Percentiles rank a stretch among this genome's conserved stretches.
phyloP scores from a whole-genome alignment of 768 basidiomycete species.

The Termitomyces sp. region DNA sequence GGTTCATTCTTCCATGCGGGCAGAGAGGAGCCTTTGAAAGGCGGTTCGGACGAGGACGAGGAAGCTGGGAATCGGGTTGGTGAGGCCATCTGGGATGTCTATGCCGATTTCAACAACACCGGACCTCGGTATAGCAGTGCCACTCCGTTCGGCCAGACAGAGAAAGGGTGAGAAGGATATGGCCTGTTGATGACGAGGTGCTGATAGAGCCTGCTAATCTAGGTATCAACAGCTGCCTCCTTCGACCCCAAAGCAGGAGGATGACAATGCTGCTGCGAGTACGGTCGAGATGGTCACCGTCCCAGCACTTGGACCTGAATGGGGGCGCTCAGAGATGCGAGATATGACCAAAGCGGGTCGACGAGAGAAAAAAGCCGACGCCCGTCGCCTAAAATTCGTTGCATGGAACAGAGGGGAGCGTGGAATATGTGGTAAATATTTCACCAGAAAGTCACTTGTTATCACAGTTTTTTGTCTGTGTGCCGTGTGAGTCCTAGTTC shows the following conservation, averaged over 20 bases:
- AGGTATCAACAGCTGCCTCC: constrained; percentile 47
- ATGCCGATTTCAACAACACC: constrained; percentile 85
- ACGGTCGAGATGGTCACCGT: constrained; percentile 90
- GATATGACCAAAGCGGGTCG: constrained; percentile 72
- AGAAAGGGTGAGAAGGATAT: constrained; percentile 38
- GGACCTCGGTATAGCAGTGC: constrained; percentile 75
- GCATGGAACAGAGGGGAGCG: constrained; percentile 76
- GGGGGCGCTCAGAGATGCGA: constrained; percentile 75
- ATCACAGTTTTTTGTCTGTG: constrained; percentile 64
- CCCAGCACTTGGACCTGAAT: constrained; percentile 88
- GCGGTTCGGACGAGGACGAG: constrained; percentile 71
- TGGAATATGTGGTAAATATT: constrained; percentile 78
- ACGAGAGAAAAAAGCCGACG: constrained; percentile 55
- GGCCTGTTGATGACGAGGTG: not conserved
- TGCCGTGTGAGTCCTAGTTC: constrained; percentile 39
- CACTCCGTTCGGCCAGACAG: constrained; percentile 42
- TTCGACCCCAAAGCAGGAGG: constrained; percentile 33
- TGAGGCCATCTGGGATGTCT: constrained; percentile 70
- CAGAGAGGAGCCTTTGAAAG: constrained; percentile 74
- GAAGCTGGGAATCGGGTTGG: constrained; percentile 28
- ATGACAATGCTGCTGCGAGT: constrained; percentile 27
- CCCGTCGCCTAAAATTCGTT: constrained; percentile 58
- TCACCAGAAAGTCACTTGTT: constrained; percentile 69
- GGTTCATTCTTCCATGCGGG: constrained; percentile 66
- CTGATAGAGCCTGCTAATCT: constrained; percentile 6